phyloP scores from a whole-genome alignment of 2,329 filamentous ascomycete genomes.

The Sporothrix pseudoabietina region DNA sequence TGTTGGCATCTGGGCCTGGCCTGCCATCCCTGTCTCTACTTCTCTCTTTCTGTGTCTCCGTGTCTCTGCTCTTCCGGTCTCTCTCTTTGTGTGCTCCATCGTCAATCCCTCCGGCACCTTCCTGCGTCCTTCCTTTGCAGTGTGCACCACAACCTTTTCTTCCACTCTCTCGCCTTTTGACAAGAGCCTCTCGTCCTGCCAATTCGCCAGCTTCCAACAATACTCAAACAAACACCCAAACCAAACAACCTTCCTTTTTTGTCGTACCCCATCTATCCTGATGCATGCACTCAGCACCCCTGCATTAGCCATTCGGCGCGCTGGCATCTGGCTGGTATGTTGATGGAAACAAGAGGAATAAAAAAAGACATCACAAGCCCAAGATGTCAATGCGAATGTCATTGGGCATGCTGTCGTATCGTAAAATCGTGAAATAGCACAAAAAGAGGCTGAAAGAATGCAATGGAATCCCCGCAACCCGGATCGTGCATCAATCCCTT shows the following conservation, averaged over 20 bases:
- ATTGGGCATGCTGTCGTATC: neutral
- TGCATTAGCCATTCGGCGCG: slow-evolving; percentile 27
- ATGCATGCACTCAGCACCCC: slow-evolving; percentile 25
- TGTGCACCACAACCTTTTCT: neutral
- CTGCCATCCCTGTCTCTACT: neutral
- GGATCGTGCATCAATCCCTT: neutral
- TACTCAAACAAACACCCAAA: neutral
- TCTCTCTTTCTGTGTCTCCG: neutral
- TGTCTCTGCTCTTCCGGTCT: neutral
- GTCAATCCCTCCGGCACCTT: neutral
- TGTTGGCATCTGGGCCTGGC: neutral
- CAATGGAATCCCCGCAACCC: neutral
- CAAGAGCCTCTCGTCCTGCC: slow-evolving; percentile 3
- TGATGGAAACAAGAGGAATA: neutral
- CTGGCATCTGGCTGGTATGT: neutral
- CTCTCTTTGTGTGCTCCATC: neutral
- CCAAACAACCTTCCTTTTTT: neutral
- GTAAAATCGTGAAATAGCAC: neutral
- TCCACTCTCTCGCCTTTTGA: neutral
- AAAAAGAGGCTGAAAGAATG: slow-evolving; percentile 14
- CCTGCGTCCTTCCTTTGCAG: neutral
- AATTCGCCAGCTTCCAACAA: neutral
- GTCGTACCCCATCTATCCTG: neutral
- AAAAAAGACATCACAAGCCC: neutral
- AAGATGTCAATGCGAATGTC: neutral